Evolutionary conservation across 208 protist genomes (phyloP).

Genomic region (Vickermania ingenoplastis): DNA sequence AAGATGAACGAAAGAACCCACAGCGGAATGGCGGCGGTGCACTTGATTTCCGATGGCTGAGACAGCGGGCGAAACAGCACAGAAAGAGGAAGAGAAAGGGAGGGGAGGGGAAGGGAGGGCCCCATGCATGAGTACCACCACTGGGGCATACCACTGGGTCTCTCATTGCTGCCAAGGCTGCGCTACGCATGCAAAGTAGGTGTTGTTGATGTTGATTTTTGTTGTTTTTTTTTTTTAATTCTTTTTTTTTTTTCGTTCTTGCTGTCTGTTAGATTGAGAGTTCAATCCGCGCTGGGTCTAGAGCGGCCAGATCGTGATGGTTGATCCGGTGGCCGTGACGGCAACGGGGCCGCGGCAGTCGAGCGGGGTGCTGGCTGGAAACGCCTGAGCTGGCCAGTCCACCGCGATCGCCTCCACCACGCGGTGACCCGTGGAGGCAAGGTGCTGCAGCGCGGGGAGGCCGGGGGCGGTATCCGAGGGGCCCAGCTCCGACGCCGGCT

Average conservation of each 20-base stretch:
- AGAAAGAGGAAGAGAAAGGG: background rate
- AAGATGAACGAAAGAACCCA: too few relatives aligned
- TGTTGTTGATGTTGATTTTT: too few relatives aligned
- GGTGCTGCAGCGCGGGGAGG: slow-evolving; percentile 1
- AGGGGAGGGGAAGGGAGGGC: background rate
- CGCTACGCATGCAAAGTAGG: too few relatives aligned
- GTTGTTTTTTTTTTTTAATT: too few relatives aligned
- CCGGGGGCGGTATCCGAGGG: background rate
- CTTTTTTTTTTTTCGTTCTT: too few relatives aligned
- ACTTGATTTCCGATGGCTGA: too few relatives aligned
- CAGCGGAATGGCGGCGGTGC: too few relatives aligned
- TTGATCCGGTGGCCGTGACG: background rate
- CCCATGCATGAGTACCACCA: too few relatives aligned
- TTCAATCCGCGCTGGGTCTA: too few relatives aligned
- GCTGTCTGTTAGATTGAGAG: too few relatives aligned
- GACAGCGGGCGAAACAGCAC: too few relatives aligned
- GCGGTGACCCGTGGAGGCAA: background rate
- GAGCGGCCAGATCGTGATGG: background rate
- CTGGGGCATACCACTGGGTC: background rate
- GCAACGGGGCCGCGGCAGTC: background rate
- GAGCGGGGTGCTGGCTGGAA: background rate
- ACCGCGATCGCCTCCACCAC: background rate
- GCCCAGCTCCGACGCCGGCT: background rate
- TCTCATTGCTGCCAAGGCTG: too few relatives aligned
- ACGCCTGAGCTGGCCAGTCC: background rate